These are phyloP conservation scores for Trypanosoma brucei DNA, from an alignment of 208 protist genomes.

Conservation along the genomic window DNA sequence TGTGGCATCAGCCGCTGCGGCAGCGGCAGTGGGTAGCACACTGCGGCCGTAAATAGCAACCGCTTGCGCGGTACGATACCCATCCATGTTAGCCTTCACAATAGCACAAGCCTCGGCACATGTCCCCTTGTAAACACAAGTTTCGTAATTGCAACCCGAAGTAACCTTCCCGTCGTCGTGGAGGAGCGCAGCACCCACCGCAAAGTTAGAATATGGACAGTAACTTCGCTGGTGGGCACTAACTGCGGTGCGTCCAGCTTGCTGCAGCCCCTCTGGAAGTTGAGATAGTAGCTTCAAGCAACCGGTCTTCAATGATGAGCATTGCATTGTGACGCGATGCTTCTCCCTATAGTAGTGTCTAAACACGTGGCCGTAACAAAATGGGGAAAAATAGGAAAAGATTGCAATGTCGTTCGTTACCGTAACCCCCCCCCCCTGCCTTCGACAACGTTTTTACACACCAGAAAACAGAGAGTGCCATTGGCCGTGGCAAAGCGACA, in stretches of 20 bases:
- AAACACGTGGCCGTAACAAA: no score
- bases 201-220: conserved; percentile 77
- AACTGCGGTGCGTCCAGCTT: conserved; percentile 39
- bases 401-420: no score
- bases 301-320: not conserved
- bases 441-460: no score
- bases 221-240: conserved; percentile 52
- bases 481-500: no score
- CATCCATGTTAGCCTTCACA: conserved; percentile 68
- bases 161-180: conserved; percentile 63
- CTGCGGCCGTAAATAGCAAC: conserved; percentile 72
- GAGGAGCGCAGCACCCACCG: conserved; percentile 72
- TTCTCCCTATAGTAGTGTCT: no score
- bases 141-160: conserved; percentile 83
- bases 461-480: no score
- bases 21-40: conserved; percentile 17
- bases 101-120: conserved; percentile 86
- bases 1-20: conserved; percentile 28
- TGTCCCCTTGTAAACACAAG: conserved; percentile 68
- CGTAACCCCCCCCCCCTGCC: no score
- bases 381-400: no score
- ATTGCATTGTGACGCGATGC: not conserved
- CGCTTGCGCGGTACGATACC: conserved; percentile 57
- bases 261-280: conserved; percentile 41
- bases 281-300: conserved; percentile 30